Evolutionary conservation across 495 filamentous ascomycete species (phyloP).

Genomic region (Thermothielavioides terrestris): DNA sequence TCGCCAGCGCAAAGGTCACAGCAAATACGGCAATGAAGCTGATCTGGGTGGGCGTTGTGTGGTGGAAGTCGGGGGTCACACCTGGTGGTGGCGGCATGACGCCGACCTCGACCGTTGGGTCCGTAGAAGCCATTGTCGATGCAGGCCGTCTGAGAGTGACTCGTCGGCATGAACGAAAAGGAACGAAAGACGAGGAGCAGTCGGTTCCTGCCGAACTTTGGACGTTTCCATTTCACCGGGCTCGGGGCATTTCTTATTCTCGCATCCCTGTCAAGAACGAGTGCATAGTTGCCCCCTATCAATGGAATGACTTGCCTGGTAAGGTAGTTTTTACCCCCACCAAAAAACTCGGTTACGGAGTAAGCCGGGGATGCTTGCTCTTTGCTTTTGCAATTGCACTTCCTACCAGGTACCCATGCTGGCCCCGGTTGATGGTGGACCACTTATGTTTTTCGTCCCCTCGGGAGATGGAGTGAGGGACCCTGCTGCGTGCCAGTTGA

Average conservation of each 20-base stretch:
- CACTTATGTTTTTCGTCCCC: too few relatives aligned
- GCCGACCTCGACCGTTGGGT: neutral
- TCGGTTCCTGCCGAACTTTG: too few relatives aligned
- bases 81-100: neutral
- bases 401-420: too few relatives aligned
- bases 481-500: too few relatives aligned
- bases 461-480: too few relatives aligned
- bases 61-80: neutral
- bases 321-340: too few relatives aligned
- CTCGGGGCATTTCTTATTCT: neutral
- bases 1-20: neutral
- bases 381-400: too few relatives aligned
- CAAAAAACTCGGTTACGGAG: too few relatives aligned
- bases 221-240: neutral
- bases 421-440: too few relatives aligned
- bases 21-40: neutral
- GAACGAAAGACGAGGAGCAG: neutral
- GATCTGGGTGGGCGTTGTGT: neutral
- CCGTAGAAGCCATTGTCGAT: neutral
- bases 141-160: neutral
- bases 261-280: neutral
- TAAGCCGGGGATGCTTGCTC: too few relatives aligned
- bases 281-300: too few relatives aligned
- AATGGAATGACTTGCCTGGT: too few relatives aligned
- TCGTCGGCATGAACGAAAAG: neutral